These are phyloP conservation scores for Arthrobotrys iridis DNA, from an alignment of 2,329 filamentous ascomycete genomes.

Conservation along the genomic window DNA sequence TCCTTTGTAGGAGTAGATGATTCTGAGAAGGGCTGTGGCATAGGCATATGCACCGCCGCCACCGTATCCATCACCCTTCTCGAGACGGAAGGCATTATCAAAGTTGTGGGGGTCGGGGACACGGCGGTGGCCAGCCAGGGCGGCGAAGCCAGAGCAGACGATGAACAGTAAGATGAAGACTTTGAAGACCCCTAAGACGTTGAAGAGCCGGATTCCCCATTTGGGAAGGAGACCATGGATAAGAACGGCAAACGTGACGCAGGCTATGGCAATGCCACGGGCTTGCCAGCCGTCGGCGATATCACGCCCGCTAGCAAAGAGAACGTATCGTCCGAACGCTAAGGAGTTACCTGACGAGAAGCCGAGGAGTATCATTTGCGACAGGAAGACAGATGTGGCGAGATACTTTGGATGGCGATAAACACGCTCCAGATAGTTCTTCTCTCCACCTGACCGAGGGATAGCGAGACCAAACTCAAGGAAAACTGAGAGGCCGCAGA, in stretches of 20 bases:
- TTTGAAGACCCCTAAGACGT: conserved; percentile 71
- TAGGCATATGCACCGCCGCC: conserved; percentile 67
- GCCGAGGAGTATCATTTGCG: conserved; percentile 71
- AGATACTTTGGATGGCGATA: conserved; percentile 70
- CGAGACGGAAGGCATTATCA: conserved; percentile 66
- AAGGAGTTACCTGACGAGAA: conserved; percentile 71
- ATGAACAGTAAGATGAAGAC: conserved; percentile 70
- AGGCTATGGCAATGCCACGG: conserved; percentile 68
- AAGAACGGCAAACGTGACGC: conserved; percentile 67
- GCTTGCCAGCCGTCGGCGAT: conserved; percentile 68
- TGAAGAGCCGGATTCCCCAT: conserved; percentile 70
- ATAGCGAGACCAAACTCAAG: conserved; percentile 73
- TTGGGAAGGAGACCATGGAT: conserved; percentile 68
- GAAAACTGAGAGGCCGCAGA: conserved; percentile 70
- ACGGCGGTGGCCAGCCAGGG: conserved; percentile 66
- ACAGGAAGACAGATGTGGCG: conserved; percentile 69
- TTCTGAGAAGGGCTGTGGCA: conserved; percentile 69
- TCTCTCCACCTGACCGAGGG: conserved; percentile 72
- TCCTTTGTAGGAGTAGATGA: conserved; percentile 72
- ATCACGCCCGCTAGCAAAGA: conserved; percentile 67
- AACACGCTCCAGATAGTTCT: conserved; percentile 74
- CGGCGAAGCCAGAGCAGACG: conserved; percentile 70
- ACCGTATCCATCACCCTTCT: conserved; percentile 62
- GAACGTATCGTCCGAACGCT: conserved; percentile 69
- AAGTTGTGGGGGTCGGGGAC: conserved; percentile 69